Conservation (phyloP, 2,329 filamentous ascomycete genomes). For the Fonsecaea pedrosoi region DNA sequence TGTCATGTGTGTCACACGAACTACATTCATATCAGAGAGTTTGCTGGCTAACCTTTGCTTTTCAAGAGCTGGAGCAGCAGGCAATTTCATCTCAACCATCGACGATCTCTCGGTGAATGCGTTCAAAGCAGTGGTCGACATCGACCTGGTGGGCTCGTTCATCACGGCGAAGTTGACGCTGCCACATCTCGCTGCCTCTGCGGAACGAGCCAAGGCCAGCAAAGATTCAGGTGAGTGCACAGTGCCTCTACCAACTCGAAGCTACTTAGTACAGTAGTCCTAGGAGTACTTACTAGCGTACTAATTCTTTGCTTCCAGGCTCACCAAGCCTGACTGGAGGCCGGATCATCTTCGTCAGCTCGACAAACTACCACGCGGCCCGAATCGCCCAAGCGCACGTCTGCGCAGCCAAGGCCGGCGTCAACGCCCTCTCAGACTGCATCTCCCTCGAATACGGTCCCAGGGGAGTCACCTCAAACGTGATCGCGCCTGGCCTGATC, state of each 20-base stretch:
- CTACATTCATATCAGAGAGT: too few relatives aligned
- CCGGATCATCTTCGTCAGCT: constrained; percentile 86
- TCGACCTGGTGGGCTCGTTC: constrained; percentile 27
- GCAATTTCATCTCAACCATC: constrained; percentile 25
- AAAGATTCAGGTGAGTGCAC: constrained; percentile 12
- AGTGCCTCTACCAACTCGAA: not conserved
- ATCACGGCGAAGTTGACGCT: constrained; percentile 28
- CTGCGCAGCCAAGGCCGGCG: constrained; percentile 83
- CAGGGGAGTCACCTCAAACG: constrained; percentile 81
- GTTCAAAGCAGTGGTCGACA: constrained; percentile 31
- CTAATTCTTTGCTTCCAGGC: not conserved
- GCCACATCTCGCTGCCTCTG: constrained; percentile 27
- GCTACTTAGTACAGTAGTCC: too few relatives aligned
- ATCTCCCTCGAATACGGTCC: constrained; percentile 89
- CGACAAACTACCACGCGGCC: constrained; percentile 88
- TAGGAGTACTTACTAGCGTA: too few relatives aligned
- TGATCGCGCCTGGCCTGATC: constrained; percentile 86
- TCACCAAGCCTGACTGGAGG: constrained; percentile 19
- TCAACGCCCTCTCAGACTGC: constrained; percentile 80
- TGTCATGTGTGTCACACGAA: constrained; percentile 77
- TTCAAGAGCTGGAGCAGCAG: constrained; percentile 29
- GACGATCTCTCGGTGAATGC: constrained; percentile 21
- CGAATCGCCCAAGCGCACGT: constrained; percentile 86
- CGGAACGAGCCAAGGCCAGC: constrained; percentile 9
- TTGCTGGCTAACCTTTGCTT: not conserved